Percentiles rank a stretch among this genome's conserved stretches.
phyloP scores from a whole-genome alignment of 2,329 filamentous ascomycete species.

The Talaromyces albobiverticillius region DNA sequence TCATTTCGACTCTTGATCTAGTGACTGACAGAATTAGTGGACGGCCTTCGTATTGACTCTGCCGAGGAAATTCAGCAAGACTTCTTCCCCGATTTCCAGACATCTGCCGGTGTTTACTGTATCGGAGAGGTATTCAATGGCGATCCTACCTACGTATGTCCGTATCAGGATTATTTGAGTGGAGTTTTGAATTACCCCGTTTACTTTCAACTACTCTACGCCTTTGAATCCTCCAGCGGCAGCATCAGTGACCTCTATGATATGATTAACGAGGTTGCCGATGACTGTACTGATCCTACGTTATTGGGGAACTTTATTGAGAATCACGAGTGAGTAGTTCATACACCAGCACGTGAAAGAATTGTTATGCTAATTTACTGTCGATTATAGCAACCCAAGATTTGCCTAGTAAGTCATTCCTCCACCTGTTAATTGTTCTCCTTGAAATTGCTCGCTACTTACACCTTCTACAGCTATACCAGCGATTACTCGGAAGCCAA shows the following conservation, averaged over 20 bases:
- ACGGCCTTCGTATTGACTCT: constrained; percentile 54
- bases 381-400: no score
- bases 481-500: constrained; percentile 48
- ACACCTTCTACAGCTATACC: constrained; percentile 23
- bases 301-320: constrained; percentile 57
- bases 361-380: no score
- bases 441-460: not conserved
- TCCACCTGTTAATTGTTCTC: not conserved
- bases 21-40: constrained; percentile 29
- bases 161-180: constrained; percentile 45
- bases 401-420: constrained; percentile 40
- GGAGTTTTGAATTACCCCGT: constrained; percentile 50
- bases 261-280: constrained; percentile 34
- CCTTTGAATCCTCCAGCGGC: constrained; percentile 33
- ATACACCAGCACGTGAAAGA: no score
- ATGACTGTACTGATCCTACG: constrained; percentile 42
- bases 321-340: no score
- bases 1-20: no score
- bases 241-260: constrained; percentile 35
- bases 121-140: constrained; percentile 48
- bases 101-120: constrained; percentile 46
- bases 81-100: constrained; percentile 44
- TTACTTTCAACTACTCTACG: constrained; percentile 34
- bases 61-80: constrained; percentile 47
- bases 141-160: constrained; percentile 41